These are phyloP conservation scores for Barnettozyma botsteinii DNA, from an alignment of 805 yeast genomes.

Conservation along the genomic window DNA sequence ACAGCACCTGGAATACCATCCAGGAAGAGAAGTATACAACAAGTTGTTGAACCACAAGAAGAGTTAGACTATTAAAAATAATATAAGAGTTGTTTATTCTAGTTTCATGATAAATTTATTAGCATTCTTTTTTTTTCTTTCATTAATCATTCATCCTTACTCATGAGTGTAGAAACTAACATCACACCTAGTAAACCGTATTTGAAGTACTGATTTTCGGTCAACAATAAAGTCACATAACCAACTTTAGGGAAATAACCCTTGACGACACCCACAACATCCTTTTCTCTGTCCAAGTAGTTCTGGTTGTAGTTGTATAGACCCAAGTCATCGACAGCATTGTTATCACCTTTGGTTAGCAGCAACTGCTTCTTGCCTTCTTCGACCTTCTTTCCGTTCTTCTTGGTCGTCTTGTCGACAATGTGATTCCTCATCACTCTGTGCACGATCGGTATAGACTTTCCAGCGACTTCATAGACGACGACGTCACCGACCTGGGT, in stretches of 20 bases:
- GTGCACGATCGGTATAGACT: constrained; percentile 93
- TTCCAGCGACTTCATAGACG: constrained; percentile 77
- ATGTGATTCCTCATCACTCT: constrained; percentile 86
- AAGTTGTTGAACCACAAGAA: constrained; percentile 20
- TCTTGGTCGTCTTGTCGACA: constrained; percentile 47
- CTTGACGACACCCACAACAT: constrained; percentile 86
- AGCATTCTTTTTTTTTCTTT: not conserved
- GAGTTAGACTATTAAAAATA: constrained; percentile 30
- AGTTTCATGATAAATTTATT: too few relatives aligned
- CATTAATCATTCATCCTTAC: constrained; percentile 38
- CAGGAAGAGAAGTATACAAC: constrained; percentile 20
- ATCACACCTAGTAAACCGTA: constrained; percentile 69
- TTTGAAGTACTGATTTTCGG: constrained; percentile 82
- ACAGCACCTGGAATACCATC: constrained; percentile 3
- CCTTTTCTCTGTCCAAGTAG: constrained; percentile 70
- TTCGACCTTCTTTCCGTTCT: constrained; percentile 92
- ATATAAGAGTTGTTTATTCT: not conserved
- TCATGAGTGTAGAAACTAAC: constrained; percentile 62
- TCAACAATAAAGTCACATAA: constrained; percentile 82
- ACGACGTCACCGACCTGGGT: constrained; percentile 88
- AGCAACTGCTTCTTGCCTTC: constrained; percentile 49
- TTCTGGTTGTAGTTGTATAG: constrained; percentile 71
- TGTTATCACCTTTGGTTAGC: constrained; percentile 94
- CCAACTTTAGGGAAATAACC: constrained; percentile 89
- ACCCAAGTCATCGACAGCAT: constrained; percentile 84